Percentiles rank a stretch among this genome's conserved stretches.
Evolutionary conservation across 257 asterid species (phyloP).

Genomic region (Lavandula angustifolia): DNA sequence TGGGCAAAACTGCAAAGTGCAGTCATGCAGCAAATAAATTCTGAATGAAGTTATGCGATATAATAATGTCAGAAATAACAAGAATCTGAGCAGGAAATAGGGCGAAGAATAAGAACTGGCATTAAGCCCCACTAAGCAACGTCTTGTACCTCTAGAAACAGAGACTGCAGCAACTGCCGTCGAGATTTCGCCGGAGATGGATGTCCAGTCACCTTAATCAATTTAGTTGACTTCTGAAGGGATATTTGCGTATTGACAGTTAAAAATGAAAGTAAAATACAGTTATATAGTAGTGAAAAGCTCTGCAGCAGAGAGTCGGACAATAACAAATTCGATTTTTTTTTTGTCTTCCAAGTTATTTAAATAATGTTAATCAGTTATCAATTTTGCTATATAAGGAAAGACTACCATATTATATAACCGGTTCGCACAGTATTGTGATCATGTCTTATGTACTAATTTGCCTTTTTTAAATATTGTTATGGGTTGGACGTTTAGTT

Average conservation of each 20-base stretch:
- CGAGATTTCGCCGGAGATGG: conserved; percentile 16
- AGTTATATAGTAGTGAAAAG: too few relatives aligned
- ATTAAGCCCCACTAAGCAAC: background rate
- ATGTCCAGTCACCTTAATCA: conserved; percentile 1
- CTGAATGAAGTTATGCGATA: background rate
- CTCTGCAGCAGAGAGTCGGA: too few relatives aligned
- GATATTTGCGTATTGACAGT: background rate
- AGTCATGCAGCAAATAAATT: background rate
- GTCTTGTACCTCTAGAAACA: background rate
- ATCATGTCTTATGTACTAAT: too few relatives aligned
- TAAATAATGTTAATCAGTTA: too few relatives aligned
- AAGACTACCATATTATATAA: too few relatives aligned
- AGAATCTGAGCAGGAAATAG: background rate
- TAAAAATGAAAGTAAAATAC: background rate
- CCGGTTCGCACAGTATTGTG: too few relatives aligned
- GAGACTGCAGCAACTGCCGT: conserved; percentile 1
- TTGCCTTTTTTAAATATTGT: too few relatives aligned
- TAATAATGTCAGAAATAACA: background rate
- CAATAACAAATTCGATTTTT: too few relatives aligned
- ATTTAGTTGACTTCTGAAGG: background rate
- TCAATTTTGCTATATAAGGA: too few relatives aligned
- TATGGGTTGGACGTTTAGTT: too few relatives aligned
- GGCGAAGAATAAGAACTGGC: background rate
- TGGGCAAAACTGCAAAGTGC: conserved; percentile 18
- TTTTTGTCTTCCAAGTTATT: too few relatives aligned